Conservation (phyloP, 2,329 filamentous ascomycete genomes). For the Cercospora sojina region DNA sequence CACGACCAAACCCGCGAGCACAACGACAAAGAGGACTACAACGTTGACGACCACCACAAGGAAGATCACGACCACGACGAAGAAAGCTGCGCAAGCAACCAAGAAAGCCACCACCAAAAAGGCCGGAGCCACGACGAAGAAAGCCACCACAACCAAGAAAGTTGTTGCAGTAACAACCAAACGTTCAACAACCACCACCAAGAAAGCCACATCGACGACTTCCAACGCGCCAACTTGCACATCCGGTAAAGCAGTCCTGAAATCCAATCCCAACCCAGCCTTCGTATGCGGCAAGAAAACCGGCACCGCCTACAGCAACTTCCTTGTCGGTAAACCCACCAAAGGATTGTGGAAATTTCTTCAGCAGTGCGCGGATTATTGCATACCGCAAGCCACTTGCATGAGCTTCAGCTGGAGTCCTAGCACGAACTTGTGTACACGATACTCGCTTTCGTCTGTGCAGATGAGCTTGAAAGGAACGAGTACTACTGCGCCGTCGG, state of each 20-base stretch:
- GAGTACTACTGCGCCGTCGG: not conserved
- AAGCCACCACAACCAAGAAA: not conserved
- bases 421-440: not conserved
- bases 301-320: not conserved
- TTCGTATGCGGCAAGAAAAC: not conserved
- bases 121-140: no score
- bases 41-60: no score
- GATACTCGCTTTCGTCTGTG: not conserved
- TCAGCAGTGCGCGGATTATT: not conserved
- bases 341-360: not conserved
- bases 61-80: no score
- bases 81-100: no score
- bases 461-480: not conserved
- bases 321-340: not conserved
- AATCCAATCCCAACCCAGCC: not conserved
- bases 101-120: no score
- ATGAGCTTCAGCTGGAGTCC: not conserved
- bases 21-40: no score
- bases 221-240: not conserved
- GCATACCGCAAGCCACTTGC: not conserved
- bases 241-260: not conserved
- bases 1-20: no score
- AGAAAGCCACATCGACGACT: not conserved
- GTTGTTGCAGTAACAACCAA: not conserved
- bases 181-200: not conserved